phyloP scores from a whole-genome alignment of 176 grass and related monocot genomes.

The Aechmea fasciata region DNA sequence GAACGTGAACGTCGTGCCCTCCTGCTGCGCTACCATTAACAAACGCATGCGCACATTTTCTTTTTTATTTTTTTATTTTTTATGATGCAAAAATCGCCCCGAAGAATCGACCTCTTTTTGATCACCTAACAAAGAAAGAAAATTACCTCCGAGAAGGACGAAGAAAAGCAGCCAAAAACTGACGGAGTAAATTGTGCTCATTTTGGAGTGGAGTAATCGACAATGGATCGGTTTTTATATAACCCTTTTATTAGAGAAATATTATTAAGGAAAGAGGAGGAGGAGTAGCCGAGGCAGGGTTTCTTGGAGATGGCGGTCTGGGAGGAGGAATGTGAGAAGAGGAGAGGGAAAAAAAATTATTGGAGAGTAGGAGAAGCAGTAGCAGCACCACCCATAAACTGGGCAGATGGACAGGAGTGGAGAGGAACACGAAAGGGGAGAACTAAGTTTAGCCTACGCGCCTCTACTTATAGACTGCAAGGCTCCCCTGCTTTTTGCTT shows the following conservation, averaged over 20 bases:
- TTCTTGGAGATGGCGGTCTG: not conserved
- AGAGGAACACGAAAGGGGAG: not conserved
- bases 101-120: not conserved
- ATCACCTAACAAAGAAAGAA: too few relatives aligned
- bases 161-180: not conserved
- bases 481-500: not conserved
- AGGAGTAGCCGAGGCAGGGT: not conserved
- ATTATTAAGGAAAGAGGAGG: not conserved
- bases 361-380: not conserved
- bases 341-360: too few relatives aligned
- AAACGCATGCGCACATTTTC: not conserved
- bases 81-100: not conserved
- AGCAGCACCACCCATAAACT: not conserved
- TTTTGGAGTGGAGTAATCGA: not conserved
- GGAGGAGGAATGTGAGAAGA: not conserved
- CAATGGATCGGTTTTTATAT: not conserved
- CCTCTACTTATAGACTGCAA: not conserved
- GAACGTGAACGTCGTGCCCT: conserved; percentile 65
- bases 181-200: not conserved
- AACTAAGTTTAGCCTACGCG: not conserved
- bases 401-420: not conserved
- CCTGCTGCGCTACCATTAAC: not conserved
- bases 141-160: not conserved
- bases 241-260: not conserved
- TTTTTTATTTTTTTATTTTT: not conserved